Percentiles rank a stretch among this genome's conserved stretches.
Evolutionary conservation across 2,329 filamentous ascomycete genomes (phyloP).

Genomic region (Sphaerulina musiva): DNA sequence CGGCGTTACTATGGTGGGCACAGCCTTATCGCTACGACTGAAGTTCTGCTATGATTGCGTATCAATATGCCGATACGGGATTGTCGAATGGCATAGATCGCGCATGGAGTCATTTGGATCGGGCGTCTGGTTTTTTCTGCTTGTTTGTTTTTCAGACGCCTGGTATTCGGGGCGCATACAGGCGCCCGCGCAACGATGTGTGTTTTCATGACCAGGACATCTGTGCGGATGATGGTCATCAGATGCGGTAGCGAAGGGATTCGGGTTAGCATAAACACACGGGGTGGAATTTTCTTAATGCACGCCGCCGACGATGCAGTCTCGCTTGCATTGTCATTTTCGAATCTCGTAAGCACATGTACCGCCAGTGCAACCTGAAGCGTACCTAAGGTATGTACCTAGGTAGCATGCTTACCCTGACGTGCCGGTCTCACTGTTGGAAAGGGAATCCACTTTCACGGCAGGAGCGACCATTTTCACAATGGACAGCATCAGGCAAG

Average conservation of each 20-base stretch:
- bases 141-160: conserved; percentile 7
- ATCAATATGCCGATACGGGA: conserved; percentile 9
- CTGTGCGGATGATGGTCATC: background rate
- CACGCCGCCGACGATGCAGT: background rate
- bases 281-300: conserved; percentile 1
- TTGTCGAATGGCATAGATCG: conserved; percentile 7
- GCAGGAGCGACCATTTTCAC: conserved; percentile 19
- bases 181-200: background rate
- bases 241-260: too few relatives aligned
- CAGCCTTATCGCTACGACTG: conserved; percentile 9
- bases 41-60: conserved; percentile 8
- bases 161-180: conserved; percentile 4
- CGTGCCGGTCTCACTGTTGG: conserved; percentile 10
- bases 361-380: too few relatives aligned
- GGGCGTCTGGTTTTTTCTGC: conserved; percentile 9
- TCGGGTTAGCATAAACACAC: conserved; percentile 16
- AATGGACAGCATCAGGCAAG: too few relatives aligned
- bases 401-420: too few relatives aligned
- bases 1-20: conserved; percentile 17
- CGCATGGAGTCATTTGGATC: conserved; percentile 9
- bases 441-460: conserved; percentile 31
- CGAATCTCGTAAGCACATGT: too few relatives aligned
- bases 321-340: too few relatives aligned
- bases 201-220: background rate
- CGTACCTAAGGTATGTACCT: too few relatives aligned